Percentiles rank a stretch among this genome's conserved stretches.
Conservation (phyloP, 2,329 filamentous ascomycete genomes). For the Botrytis fabae region DNA sequence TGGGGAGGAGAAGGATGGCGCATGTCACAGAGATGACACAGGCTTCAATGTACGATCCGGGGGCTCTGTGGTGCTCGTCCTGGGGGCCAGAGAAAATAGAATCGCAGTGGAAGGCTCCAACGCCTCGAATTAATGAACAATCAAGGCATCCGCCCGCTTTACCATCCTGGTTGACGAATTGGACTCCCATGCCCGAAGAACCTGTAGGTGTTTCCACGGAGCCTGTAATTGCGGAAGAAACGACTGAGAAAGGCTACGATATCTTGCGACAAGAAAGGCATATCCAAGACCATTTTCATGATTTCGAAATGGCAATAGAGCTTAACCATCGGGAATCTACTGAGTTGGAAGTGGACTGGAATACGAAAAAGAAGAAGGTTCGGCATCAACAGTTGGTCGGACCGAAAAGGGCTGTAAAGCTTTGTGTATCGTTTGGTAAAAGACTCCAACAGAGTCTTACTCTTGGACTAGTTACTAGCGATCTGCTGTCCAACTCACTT, state of each 20-base stretch:
- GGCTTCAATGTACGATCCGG: conserved; percentile 25
- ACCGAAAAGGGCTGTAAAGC: conserved; percentile 1
- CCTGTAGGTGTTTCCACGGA: neutral
- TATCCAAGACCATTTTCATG: conserved; percentile 24
- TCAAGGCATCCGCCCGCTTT: conserved; percentile 16
- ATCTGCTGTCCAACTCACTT: conserved; percentile 25
- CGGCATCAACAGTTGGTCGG: no score
- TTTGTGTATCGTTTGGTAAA: conserved; percentile 31
- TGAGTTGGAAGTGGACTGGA: neutral
- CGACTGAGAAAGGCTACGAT: neutral
- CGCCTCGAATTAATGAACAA: conserved; percentile 23
- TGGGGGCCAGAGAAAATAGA: conserved; percentile 33
- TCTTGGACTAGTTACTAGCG: conserved; percentile 30
- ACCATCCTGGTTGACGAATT: conserved; percentile 33
- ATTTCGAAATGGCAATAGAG: conserved; percentile 27
- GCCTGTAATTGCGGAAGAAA: neutral
- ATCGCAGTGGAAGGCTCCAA: conserved; percentile 41
- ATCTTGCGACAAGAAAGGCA: neutral
- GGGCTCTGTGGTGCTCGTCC: conserved; percentile 32
- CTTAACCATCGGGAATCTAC: neutral
- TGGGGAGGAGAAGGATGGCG: conserved; percentile 41
- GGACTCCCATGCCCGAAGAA: conserved; percentile 16
- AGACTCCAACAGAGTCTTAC: conserved; percentile 32
- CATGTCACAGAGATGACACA: conserved; percentile 33
- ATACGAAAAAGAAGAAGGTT: neutral